Evolutionary conservation across 352 stramenopile genomes (phyloP).

Genomic region (Phytophthora crassamura): DNA sequence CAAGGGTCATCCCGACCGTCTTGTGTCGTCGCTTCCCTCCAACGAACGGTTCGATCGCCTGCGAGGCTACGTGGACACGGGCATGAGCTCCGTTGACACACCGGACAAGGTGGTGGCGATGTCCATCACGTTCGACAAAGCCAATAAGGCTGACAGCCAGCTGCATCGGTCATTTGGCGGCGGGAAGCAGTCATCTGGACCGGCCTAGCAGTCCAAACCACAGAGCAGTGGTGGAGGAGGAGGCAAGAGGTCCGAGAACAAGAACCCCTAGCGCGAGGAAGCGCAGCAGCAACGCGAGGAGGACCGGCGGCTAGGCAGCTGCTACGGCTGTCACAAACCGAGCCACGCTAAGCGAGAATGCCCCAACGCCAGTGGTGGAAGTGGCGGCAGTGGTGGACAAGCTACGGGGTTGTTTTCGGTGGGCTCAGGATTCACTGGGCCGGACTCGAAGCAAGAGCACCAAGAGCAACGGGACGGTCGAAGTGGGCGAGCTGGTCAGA

Average conservation of each 20-base stretch:
- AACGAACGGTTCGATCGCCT: conserved; percentile 14
- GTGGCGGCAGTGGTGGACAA: not conserved
- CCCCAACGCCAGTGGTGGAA: not conserved
- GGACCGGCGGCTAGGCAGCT: not conserved
- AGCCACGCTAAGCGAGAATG: conserved; percentile 6
- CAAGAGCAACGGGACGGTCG: too few species aligned
- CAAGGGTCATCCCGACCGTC: conserved; percentile 3
- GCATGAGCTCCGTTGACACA: conserved; percentile 8
- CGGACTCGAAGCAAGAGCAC: not conserved
- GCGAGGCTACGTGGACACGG: conserved; percentile 1
- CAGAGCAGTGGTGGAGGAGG: not conserved
- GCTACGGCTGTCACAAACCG: conserved; percentile 10
- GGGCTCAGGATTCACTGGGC: not conserved
- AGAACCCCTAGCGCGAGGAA: conserved; percentile 5
- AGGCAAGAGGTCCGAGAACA: not conserved
- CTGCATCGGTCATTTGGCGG: conserved; percentile 1
- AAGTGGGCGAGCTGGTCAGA: too few species aligned
- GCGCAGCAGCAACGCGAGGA: conserved; percentile 6
- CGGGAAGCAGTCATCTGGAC: not conserved
- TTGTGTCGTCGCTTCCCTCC: conserved; percentile 8
- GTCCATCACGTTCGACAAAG: conserved; percentile 24
- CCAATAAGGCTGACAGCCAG: conserved; percentile 1
- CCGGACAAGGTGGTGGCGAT: conserved; percentile 19
- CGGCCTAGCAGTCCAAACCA: not conserved
- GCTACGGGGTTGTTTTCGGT: not conserved